Evolutionary conservation across 768 basidiomycete genomes (phyloP).

Genomic region (Rhodotorula diobovata): DNA sequence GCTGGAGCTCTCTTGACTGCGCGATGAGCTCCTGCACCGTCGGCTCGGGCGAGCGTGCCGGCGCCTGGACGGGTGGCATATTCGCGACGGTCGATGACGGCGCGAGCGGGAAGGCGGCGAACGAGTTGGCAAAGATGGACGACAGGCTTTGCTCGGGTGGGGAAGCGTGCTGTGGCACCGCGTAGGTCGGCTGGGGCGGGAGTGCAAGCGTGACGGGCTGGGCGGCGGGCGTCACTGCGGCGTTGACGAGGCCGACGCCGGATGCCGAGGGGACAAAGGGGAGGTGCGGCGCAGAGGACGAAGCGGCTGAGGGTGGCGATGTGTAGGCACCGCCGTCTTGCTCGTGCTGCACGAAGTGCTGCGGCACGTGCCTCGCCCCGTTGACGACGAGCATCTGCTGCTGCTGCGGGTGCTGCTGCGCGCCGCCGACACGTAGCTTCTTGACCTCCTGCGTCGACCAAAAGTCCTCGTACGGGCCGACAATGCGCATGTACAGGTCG

Average conservation of each 20-base stretch:
- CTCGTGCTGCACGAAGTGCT: neutral
- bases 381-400: neutral
- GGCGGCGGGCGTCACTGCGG: neutral
- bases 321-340: neutral
- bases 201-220: neutral
- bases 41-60: neutral
- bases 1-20: neutral
- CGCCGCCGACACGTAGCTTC: neutral
- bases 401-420: neutral
- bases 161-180: neutral
- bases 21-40: neutral
- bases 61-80: neutral
- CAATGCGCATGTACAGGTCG: constrained; percentile 19
- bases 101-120: neutral
- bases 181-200: neutral
- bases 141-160: neutral
- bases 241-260: neutral
- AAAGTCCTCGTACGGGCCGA: constrained; percentile 13
- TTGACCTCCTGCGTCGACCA: constrained; percentile 14
- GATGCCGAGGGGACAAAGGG: neutral
- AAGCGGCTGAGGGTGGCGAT: neutral
- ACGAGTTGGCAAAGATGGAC: constrained; percentile 2
- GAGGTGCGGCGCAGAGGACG: neutral
- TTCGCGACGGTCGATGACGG: neutral
- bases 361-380: neutral